Percentiles rank a stretch among this genome's conserved stretches.
phyloP scores from a whole-genome alignment of 2,329 filamentous ascomycete species.

The Thielaviopsis musarum region DNA sequence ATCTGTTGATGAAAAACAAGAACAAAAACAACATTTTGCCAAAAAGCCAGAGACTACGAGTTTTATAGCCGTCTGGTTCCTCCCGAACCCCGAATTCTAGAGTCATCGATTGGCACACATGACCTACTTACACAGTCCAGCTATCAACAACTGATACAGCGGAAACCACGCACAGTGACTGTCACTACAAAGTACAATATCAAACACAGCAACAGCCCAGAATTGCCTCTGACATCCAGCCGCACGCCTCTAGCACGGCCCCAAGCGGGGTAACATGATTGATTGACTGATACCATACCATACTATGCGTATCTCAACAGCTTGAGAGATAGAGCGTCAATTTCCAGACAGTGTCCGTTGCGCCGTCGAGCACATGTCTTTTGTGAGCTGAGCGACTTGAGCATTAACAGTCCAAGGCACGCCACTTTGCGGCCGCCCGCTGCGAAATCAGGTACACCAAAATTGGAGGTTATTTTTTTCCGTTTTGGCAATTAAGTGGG shows the following conservation, averaged over 20 bases:
- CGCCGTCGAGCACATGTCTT: background rate
- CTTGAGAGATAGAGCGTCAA: no score
- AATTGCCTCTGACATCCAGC: background rate
- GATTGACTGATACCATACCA: background rate
- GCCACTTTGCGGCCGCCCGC: background rate
- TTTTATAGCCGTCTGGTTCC: background rate
- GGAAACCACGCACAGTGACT: no score
- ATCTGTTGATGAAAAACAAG: background rate
- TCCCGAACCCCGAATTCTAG: background rate
- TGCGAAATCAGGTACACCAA: background rate
- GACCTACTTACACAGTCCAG: background rate
- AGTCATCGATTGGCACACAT: background rate
- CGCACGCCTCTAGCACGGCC: background rate
- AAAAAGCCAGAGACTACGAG: background rate
- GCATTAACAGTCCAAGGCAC: background rate
- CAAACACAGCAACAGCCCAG: no score
- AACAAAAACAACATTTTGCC: background rate
- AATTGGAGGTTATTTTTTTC: background rate
- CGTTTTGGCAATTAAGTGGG: background rate
- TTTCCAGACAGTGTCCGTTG: background rate
- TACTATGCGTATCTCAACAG: background rate
- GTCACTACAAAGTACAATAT: no score
- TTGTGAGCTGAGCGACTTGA: background rate
- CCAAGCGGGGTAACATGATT: background rate
- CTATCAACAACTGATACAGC: background rate